A percentile compares a stretch with the other conserved stretches of the same genome.
Conservation (phyloP, 768 basidiomycete genomes). For the Leucogyrophana mollusca region DNA sequence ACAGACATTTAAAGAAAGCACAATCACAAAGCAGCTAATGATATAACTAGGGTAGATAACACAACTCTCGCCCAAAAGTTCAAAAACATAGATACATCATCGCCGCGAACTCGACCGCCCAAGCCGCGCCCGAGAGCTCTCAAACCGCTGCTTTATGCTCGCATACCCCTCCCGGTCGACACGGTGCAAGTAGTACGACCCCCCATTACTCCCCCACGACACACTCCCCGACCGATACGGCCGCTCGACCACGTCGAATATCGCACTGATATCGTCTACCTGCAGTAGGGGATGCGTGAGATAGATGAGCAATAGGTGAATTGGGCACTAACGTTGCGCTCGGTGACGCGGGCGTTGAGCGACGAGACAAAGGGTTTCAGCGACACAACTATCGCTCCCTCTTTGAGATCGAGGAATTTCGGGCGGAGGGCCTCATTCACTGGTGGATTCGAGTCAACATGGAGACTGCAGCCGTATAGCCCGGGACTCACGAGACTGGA, state of each 20-base stretch:
- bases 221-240: conserved; percentile 72
- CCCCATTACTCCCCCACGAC: conserved; percentile 75
- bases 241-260: conserved; percentile 73
- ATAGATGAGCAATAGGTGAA: neutral
- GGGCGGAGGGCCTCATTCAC: conserved; percentile 87
- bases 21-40: too few species aligned
- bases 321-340: conserved; percentile 65
- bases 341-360: conserved; percentile 69
- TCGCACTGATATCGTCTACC: conserved; percentile 79
- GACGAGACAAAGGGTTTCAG: conserved; percentile 82
- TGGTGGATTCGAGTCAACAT: too few species aligned
- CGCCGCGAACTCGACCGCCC: conserved; percentile 18
- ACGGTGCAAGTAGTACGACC: conserved; percentile 72
- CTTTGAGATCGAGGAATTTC: conserved; percentile 92
- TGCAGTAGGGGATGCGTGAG: conserved; percentile 20
- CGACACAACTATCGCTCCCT: conserved; percentile 87
- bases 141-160: conserved; percentile 53
- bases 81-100: too few species aligned
- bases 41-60: too few species aligned
- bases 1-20: too few species aligned
- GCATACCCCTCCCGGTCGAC: conserved; percentile 76
- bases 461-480: too few species aligned
- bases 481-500: conserved; percentile 60
- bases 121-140: conserved; percentile 40
- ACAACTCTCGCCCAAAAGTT: too few species aligned